phyloP scores from a whole-genome alignment of 176 grass and related monocot genomes.

The Cocos nucifera region DNA sequence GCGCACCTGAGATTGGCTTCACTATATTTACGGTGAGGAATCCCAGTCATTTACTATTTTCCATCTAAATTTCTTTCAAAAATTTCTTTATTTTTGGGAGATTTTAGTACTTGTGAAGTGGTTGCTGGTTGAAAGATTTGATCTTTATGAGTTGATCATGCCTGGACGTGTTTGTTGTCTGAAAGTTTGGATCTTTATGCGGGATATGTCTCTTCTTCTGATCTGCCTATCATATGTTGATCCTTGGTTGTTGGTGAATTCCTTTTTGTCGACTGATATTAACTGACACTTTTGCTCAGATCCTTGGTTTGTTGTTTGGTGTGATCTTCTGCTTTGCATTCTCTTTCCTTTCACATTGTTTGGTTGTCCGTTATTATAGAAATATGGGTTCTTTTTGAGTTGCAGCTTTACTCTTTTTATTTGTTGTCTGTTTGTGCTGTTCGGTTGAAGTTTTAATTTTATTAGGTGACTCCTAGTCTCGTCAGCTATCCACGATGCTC shows the following conservation, averaged over 20 bases:
- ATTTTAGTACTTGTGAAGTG: conserved; percentile 8
- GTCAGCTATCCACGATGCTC: too few species aligned
- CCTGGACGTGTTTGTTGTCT: neutral
- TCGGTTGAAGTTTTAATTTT: too few species aligned
- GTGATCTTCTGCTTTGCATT: too few species aligned
- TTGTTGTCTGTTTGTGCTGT: too few species aligned
- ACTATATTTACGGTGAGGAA: conserved; percentile 67
- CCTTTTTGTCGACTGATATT: neutral
- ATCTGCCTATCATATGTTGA: neutral
- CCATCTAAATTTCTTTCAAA: conserved; percentile 22
- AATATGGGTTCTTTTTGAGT: too few species aligned
- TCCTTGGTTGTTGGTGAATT: neutral
- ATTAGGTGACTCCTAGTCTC: too few species aligned
- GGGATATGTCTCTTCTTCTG: neutral
- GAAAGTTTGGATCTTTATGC: conserved; percentile 7
- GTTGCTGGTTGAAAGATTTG: conserved; percentile 12
- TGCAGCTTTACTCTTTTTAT: too few species aligned
- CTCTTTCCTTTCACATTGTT: too few species aligned
- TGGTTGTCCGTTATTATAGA: too few species aligned
- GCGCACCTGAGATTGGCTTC: conserved; percentile 51
- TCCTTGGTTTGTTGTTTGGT: too few species aligned
- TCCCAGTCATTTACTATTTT: conserved; percentile 19
- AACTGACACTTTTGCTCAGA: neutral
- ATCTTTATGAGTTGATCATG: conserved; percentile 11
- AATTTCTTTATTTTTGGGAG: conserved; percentile 22